phyloP scores from a whole-genome alignment of 2,329 filamentous ascomycete species.

The Podosphaera xanthii region DNA sequence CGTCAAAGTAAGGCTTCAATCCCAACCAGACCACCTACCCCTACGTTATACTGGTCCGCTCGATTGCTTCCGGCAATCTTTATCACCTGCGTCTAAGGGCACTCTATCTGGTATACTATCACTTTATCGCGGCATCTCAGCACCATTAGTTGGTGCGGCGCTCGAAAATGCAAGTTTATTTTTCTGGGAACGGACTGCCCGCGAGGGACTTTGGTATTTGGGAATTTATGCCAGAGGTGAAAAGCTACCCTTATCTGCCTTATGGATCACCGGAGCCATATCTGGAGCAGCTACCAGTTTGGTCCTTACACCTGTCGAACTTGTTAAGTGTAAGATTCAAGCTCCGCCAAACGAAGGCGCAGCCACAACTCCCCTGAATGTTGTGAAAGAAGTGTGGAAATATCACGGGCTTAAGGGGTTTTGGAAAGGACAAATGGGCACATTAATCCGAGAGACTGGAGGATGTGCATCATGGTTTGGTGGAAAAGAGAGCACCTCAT shows the following conservation, averaged over 20 bases:
- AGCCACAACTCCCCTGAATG: conserved; percentile 38
- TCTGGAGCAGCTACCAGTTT: conserved; percentile 78
- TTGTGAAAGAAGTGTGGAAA: conserved; percentile 60
- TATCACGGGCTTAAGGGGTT: conserved; percentile 69
- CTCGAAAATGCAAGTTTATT: conserved; percentile 84
- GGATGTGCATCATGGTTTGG: conserved; percentile 93
- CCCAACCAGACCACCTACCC: conserved; percentile 69
- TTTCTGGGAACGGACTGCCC: conserved; percentile 64
- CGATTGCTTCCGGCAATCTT: conserved; percentile 80
- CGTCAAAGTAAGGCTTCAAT: conserved; percentile 88
- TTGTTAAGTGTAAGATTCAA: conserved; percentile 97
- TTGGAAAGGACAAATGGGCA: conserved; percentile 88
- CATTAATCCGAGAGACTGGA: conserved; percentile 79
- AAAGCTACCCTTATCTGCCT: conserved; percentile 47
- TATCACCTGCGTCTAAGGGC: conserved; percentile 33
- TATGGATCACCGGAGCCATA: conserved; percentile 63
- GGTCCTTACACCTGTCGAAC: conserved; percentile 80
- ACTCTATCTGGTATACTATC: conserved; percentile 29
- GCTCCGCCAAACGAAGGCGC: conserved; percentile 29
- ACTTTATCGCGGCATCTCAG: conserved; percentile 80
- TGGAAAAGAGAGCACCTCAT: conserved; percentile 56
- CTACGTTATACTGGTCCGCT: conserved; percentile 66
- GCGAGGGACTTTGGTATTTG: conserved; percentile 35
- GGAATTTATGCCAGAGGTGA: conserved; percentile 27
- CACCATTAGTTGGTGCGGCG: conserved; percentile 73